A percentile compares a stretch with the other conserved stretches of the same genome.
Conservation (phyloP, 768 basidiomycete species). For the Mycena floridula region DNA sequence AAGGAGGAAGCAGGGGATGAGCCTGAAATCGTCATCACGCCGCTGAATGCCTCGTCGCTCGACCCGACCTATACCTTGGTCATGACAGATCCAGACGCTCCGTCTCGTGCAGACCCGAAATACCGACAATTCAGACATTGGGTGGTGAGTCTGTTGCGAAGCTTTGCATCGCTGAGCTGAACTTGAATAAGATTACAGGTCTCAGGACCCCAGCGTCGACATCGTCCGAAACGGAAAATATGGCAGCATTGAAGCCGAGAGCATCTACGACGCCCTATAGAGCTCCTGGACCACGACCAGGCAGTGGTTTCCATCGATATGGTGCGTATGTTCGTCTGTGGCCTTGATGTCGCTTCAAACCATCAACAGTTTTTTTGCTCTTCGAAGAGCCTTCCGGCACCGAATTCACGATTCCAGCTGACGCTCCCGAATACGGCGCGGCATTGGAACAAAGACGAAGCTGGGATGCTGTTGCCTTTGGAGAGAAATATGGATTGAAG, state of each 20-base stretch:
- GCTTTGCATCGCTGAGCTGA: conserved; percentile 4
- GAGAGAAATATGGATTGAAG: conserved; percentile 41
- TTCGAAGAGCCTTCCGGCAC: conserved; percentile 47
- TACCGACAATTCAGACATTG: conserved; percentile 52
- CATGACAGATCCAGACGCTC: conserved; percentile 57
- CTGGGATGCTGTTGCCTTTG: conserved; percentile 55
- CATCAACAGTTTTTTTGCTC: conserved; percentile 42
- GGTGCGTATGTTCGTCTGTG: conserved; percentile 25
- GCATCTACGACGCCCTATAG: conserved; percentile 49
- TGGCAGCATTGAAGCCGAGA: conserved; percentile 34
- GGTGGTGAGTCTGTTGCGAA: conserved; percentile 32
- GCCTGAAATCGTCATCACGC: conserved; percentile 41
- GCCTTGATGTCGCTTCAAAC: not conserved
- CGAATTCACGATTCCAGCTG: conserved; percentile 32
- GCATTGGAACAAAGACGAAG: conserved; percentile 38
- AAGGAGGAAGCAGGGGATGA: conserved; percentile 37
- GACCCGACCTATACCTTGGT: conserved; percentile 39
- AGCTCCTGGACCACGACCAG: conserved; percentile 49
- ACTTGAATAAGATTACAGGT: conserved; percentile 26
- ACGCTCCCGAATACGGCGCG: conserved; percentile 39
- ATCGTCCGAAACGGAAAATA: conserved; percentile 20
- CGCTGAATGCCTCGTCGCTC: conserved; percentile 18
- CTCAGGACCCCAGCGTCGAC: conserved; percentile 22
- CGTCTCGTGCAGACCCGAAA: conserved; percentile 40
- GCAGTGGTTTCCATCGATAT: conserved; percentile 52